A percentile compares a stretch with the other conserved stretches of the same genome.
phyloP scores from a whole-genome alignment of 108 stramenopile species.

The Skeletonema potamos region DNA sequence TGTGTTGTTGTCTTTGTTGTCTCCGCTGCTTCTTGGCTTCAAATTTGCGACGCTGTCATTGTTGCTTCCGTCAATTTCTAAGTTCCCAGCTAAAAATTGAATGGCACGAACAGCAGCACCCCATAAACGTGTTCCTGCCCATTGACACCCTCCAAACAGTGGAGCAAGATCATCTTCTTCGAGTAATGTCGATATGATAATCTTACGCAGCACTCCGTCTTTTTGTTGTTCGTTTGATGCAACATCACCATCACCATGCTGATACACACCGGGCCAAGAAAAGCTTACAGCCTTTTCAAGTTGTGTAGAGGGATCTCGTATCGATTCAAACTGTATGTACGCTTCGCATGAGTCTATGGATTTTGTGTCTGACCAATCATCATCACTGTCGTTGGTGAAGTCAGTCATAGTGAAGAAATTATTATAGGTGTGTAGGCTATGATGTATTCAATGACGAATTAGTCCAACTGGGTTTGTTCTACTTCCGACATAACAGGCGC shows the following conservation, averaged over 20 bases:
- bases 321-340: conserved; percentile 30
- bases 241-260: conserved; percentile 4
- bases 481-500: too few relatives aligned
- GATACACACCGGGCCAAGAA: conserved; percentile 35
- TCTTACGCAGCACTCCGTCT: conserved; percentile 8
- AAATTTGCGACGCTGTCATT: not conserved
- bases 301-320: conserved; percentile 13
- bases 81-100: conserved; percentile 53
- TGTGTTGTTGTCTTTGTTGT: conserved; percentile 14
- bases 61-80: not conserved
- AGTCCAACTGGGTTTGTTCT: too few relatives aligned
- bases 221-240: not conserved
- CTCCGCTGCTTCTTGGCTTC: not conserved
- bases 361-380: not conserved
- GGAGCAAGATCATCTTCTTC: conserved; percentile 69
- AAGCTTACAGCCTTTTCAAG: conserved; percentile 30
- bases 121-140: conserved; percentile 89
- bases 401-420: not conserved
- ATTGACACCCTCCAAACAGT: conserved; percentile 80
- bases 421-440: too few relatives aligned
- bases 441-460: too few relatives aligned
- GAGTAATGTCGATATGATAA: conserved; percentile 62
- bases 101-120: conserved; percentile 68
- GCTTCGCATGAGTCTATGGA: conserved; percentile 34
- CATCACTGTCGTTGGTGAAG: not conserved